Evolutionary conservation across 306 rosid genomes (phyloP), one percentile per base, ranked within the genome.

Genomic region (Corylus heterophylla): DNA sequence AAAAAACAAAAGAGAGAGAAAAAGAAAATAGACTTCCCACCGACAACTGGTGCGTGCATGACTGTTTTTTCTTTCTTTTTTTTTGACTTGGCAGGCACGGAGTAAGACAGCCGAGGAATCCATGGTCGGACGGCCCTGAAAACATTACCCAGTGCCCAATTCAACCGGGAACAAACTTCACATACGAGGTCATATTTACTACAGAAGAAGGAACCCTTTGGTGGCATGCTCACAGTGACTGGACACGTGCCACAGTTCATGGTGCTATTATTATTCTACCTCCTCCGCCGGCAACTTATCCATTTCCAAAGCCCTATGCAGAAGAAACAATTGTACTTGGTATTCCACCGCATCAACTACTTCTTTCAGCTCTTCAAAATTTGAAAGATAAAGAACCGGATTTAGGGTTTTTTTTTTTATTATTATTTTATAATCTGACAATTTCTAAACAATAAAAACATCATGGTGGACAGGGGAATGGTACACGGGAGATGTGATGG

Each of bases 151-250:
- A 68, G 13, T 68, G 72, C 13, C 72, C 72, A 27, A 68, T 68
- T 10, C 31, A 12, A 4, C 2, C 72, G 0, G 16, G 17, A 39
- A 68, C 72, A 68, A 68, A 42, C 13, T 68, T 68, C 72, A 68
- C 72, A 0, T 42, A 68, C 3, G 50, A 68, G 18, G 51, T 68
- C 11, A 17, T 68, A 68, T 48, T 68, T 18, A 39, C 51, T 68
- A 17, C 51, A 0, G 72, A 68, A 68, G 72, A 68, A 42, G 72
- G 72, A 42, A 68, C 72, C 8, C 2, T 68, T 17, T 68, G 45
- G 48, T 68, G 72, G 72, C 72, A 68, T 42, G 72, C 72, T 14
- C 72, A 68, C 5, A 68, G 72, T 10, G 72, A 68, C 39, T 68
- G 72, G 72, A 42, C 72, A 9, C 44, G 72, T 2, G 48, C 72